Conservation (phyloP, 306 rosid genomes). For the Sindora glabra region DNA sequence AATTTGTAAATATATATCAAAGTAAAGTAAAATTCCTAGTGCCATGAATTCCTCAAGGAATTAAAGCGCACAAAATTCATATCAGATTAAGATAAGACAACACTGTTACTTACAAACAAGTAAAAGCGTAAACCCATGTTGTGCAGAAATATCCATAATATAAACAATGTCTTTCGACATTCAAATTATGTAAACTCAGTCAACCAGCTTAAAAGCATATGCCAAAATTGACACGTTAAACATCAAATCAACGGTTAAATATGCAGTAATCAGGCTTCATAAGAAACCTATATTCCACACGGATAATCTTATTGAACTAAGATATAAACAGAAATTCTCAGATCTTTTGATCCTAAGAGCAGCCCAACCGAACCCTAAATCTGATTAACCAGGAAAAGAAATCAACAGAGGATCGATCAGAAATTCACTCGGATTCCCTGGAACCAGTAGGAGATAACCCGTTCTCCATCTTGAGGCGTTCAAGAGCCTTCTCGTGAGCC, state of each 20-base stretch:
- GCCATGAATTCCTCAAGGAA: neutral
- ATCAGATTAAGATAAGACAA: too few relatives aligned
- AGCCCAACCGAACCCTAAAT: neutral
- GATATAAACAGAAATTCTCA: neutral
- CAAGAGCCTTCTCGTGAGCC: slow-evolving; percentile 97
- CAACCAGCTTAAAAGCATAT: slow-evolving; percentile 12
- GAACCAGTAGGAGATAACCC: slow-evolving; percentile 29
- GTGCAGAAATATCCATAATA: neutral
- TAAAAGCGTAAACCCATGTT: neutral
- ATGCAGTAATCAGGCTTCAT: neutral
- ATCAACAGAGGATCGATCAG: slow-evolving; percentile 12
- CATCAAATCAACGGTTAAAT: neutral
- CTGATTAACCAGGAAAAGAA: slow-evolving; percentile 3
- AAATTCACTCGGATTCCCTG: slow-evolving; percentile 35
- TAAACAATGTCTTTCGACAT: slow-evolving; percentile 28
- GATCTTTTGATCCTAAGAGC: neutral
- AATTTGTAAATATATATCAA: too few relatives aligned
- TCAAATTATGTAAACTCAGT: slow-evolving; percentile 13
- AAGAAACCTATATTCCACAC: slow-evolving; percentile 8
- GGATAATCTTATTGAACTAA: slow-evolving; percentile 15
- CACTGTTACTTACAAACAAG: too few relatives aligned
- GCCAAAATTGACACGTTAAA: slow-evolving; percentile 4
- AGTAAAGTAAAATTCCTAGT: too few relatives aligned
- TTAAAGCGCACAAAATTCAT: neutral
- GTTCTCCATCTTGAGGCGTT: slow-evolving; percentile 74